Conservation (phyloP, 805 yeast genomes). For the Ogataea trehaloabstinens region DNA sequence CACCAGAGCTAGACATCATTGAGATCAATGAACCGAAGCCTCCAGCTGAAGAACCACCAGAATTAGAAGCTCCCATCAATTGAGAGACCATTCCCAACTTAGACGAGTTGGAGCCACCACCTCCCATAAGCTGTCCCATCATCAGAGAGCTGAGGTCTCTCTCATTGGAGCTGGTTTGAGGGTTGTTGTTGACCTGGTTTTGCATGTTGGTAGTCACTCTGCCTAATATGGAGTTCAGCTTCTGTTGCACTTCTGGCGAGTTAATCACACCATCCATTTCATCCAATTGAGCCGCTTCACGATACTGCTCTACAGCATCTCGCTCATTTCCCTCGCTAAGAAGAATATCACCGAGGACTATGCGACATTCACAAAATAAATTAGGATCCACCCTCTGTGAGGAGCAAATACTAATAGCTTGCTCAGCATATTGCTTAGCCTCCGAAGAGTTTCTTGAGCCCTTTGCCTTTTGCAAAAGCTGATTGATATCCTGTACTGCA, state of each 20-base stretch:
- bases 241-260: slow-evolving; percentile 31
- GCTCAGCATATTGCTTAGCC: slow-evolving; percentile 17
- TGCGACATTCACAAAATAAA: slow-evolving; percentile 23
- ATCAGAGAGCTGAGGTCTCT: slow-evolving; percentile 29
- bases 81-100: slow-evolving; percentile 27
- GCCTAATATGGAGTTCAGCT: slow-evolving; percentile 21
- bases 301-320: slow-evolving; percentile 28
- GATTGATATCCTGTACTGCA: slow-evolving; percentile 20
- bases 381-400: slow-evolving; percentile 26
- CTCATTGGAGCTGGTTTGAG: slow-evolving; percentile 24
- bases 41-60: slow-evolving; percentile 10
- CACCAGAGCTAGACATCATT: slow-evolving; percentile 25
- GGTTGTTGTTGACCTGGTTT: slow-evolving; percentile 20
- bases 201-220: slow-evolving; percentile 24
- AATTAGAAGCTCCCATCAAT: slow-evolving; percentile 19
- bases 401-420: slow-evolving; percentile 22
- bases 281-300: slow-evolving; percentile 30
- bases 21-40: slow-evolving; percentile 28
- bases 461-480: slow-evolving; percentile 20
- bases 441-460: slow-evolving; percentile 10
- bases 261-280: slow-evolving; percentile 31
- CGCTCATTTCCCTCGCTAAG: slow-evolving; percentile 22
- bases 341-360: slow-evolving; percentile 28
- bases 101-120: slow-evolving; percentile 25
- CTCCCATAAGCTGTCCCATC: slow-evolving; percentile 25